These are phyloP conservation scores for Camellia oleifera DNA, from an alignment of 179 eudicot species.

Conservation along the genomic window DNA sequence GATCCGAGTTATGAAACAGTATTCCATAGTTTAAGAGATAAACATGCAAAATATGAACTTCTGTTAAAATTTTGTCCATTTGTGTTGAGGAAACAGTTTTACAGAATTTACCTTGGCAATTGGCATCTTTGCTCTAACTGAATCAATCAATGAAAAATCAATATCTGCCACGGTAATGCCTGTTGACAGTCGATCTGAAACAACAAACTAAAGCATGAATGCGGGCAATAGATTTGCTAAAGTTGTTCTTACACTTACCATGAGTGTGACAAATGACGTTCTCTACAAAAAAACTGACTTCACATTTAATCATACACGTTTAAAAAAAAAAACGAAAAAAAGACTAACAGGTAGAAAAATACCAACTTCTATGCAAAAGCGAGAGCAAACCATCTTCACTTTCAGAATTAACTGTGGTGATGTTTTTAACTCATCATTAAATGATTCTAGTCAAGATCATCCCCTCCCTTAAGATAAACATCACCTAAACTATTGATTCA, in stretches of 20 bases:
- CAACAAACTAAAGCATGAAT: slow-evolving; percentile 14
- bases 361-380: no score
- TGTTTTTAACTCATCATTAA: neutral
- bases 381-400: neutral
- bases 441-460: neutral
- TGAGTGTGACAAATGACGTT: neutral
- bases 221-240: neutral
- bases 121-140: slow-evolving; percentile 84
- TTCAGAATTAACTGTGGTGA: neutral
- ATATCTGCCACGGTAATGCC: slow-evolving; percentile 87
- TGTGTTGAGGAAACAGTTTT: neutral
- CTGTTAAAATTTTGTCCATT: no score
- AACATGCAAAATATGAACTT: no score
- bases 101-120: slow-evolving; percentile 51
- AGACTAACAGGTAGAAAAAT: no score
- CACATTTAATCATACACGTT: neutral
- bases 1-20: no score
- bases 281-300: no score
- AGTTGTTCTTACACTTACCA: neutral
- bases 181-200: slow-evolving; percentile 67
- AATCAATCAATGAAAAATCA: slow-evolving; percentile 60
- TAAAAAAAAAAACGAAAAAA: neutral
- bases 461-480: no score
- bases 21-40: no score
- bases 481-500: neutral